phyloP scores from a whole-genome alignment of 163 green algal species.

The Prototheca cutis region DNA sequence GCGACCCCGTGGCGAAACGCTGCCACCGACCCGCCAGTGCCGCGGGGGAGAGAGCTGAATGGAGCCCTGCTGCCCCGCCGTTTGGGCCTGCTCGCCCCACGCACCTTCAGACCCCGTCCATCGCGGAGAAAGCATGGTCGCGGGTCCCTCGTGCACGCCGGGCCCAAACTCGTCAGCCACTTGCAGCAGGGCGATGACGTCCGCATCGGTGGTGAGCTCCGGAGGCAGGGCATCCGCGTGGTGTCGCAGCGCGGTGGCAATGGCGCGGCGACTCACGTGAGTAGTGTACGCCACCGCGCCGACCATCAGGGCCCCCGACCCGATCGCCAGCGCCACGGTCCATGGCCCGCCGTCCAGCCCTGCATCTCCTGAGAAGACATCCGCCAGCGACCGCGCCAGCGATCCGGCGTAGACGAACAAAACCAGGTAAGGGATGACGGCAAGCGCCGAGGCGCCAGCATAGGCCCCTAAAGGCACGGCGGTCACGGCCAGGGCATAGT shows the following conservation, averaged over 20 bases:
- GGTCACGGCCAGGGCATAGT: slow-evolving; percentile 67
- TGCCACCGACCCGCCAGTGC: no score
- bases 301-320: slow-evolving; percentile 30
- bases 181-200: slow-evolving; percentile 9
- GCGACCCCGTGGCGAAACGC: no score
- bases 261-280: slow-evolving; percentile 31
- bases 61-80: no score
- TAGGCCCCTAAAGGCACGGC: slow-evolving; percentile 29
- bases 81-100: no score
- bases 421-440: slow-evolving; percentile 30
- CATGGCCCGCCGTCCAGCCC: slow-evolving; percentile 15
- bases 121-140: no score
- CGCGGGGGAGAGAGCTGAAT: no score
- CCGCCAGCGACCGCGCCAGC: slow-evolving; percentile 37
- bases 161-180: no score
- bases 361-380: slow-evolving; percentile 35
- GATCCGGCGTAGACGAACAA: slow-evolving; percentile 47
- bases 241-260: slow-evolving; percentile 12
- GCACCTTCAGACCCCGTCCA: no score
- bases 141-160: no score
- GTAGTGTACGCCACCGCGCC: slow-evolving; percentile 39
- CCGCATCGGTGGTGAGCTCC: slow-evolving; percentile 15
- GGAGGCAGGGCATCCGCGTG: slow-evolving; percentile 15
- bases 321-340: slow-evolving; percentile 15
- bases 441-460: slow-evolving; percentile 14